phyloP scores from a whole-genome alignment of 768 basidiomycete genomes.

The Hericium coralloides region DNA sequence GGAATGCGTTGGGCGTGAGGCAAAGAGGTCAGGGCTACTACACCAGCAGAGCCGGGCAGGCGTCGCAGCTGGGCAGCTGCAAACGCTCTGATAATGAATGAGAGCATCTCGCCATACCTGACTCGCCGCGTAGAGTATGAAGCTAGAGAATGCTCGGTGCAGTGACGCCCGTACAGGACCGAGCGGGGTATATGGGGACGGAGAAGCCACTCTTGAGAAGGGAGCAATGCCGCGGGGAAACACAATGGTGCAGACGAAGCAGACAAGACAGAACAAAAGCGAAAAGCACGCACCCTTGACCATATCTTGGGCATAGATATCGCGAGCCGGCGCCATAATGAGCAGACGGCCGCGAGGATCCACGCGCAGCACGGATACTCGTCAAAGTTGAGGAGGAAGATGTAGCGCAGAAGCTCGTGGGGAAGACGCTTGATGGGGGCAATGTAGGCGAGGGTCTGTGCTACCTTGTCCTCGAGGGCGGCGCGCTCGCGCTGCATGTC shows the following conservation, averaged over 20 bases:
- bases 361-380: conserved; percentile 68
- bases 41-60: no score
- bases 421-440: conserved; percentile 68
- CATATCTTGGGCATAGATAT: conserved; percentile 62
- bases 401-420: conserved; percentile 59
- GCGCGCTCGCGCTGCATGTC: conserved; percentile 43
- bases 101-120: no score
- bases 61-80: no score
- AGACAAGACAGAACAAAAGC: background rate
- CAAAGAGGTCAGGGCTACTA: no score
- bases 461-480: conserved; percentile 38
- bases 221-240: background rate
- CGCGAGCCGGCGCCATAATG: conserved; percentile 56
- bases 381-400: conserved; percentile 64
- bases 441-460: conserved; percentile 51
- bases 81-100: no score
- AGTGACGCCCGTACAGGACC: background rate
- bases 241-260: background rate
- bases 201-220: background rate
- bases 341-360: conserved; percentile 63
- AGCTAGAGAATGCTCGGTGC: no score
- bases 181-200: background rate
- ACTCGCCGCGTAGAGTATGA: no score
- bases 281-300: conserved; percentile 50
- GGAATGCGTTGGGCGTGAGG: no score